These are phyloP conservation scores for Ophiorrhiza pumila DNA, from an alignment of 257 asterid species.

Conservation along the genomic window DNA sequence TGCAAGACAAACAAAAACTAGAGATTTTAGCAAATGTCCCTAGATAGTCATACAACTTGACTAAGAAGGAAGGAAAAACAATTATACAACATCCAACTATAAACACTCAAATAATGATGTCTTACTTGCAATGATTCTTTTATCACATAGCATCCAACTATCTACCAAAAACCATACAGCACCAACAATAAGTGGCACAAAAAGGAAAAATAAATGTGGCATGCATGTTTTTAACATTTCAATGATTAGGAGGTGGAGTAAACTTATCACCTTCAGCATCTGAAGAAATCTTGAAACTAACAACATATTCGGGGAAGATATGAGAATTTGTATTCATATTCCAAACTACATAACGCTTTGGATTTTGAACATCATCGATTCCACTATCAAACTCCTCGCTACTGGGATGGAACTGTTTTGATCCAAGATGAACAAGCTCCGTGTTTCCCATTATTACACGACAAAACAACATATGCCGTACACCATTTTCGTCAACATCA, in stretches of 20 bases:
- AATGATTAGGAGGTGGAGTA: background rate
- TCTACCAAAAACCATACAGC: background rate
- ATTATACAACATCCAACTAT: background rate
- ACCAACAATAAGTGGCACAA: too few species aligned
- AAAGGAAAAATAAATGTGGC: background rate
- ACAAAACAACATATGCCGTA: slow-evolving; percentile 59
- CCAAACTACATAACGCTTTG: slow-evolving; percentile 74
- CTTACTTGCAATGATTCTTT: too few species aligned
- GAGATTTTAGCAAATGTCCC: background rate
- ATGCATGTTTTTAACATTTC: background rate
- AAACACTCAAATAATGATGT: too few species aligned
- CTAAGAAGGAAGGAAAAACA: background rate
- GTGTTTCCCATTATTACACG: slow-evolving; percentile 53
- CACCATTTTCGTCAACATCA: slow-evolving; percentile 89
- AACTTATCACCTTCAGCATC: slow-evolving; percentile 52
- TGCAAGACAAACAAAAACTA: background rate
- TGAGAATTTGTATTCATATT: slow-evolving; percentile 76
- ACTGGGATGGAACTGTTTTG: slow-evolving; percentile 85
- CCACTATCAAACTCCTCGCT: slow-evolving; percentile 88
- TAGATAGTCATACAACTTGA: background rate
- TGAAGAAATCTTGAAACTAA: slow-evolving; percentile 77
- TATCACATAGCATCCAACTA: background rate
- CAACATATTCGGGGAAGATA: slow-evolving; percentile 71
- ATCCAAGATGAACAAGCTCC: slow-evolving; percentile 77
- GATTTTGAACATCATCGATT: slow-evolving; percentile 66